A percentile compares a stretch with the other conserved stretches of the same genome.
These are phyloP conservation scores for Parascedosporium putredinis DNA, from an alignment of 2,329 filamentous ascomycete genomes.

Conservation along the genomic window DNA sequence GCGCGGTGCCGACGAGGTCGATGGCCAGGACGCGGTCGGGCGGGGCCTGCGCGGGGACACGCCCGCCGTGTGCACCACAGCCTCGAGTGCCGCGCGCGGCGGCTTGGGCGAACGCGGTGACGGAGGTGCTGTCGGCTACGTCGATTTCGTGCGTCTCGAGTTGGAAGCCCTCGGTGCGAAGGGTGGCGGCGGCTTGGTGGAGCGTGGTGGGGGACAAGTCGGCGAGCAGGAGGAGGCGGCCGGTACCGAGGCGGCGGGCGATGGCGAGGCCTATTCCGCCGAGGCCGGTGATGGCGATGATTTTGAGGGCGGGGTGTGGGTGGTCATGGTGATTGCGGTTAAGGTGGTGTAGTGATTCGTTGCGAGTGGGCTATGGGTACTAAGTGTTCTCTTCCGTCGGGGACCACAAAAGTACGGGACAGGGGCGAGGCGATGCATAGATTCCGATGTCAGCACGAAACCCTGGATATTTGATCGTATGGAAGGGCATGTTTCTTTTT, in stretches of 20 bases:
- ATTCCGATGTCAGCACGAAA: no score
- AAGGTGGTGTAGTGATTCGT: no score
- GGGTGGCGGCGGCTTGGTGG: constrained; percentile 10
- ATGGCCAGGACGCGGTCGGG: constrained; percentile 13
- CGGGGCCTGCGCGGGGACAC: constrained; percentile 13
- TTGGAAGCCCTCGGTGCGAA: constrained; percentile 13
- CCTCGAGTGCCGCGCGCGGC: constrained; percentile 11
- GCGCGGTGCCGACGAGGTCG: constrained; percentile 15
- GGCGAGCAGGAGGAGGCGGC: background rate
- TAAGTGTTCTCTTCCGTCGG: no score
- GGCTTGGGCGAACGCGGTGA: constrained; percentile 11
- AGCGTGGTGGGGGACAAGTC: constrained; percentile 2
- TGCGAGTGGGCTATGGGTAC: no score
- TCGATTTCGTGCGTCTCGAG: constrained; percentile 13
- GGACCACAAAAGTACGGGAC: no score
- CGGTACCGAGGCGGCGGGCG: background rate
- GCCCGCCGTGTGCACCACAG: constrained; percentile 13
- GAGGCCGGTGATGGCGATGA: background rate
- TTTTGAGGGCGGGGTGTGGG: no score
- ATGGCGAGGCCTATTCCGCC: background rate
- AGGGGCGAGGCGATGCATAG: no score
- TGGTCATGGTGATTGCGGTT: no score
- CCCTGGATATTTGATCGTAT: no score
- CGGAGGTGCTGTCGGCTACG: constrained; percentile 12
- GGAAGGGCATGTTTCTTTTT: no score